A percentile compares a stretch with the other conserved stretches of the same genome.
phyloP scores from a whole-genome alignment of 2,329 filamentous ascomycete species.

The Mariannaea sp. region DNA sequence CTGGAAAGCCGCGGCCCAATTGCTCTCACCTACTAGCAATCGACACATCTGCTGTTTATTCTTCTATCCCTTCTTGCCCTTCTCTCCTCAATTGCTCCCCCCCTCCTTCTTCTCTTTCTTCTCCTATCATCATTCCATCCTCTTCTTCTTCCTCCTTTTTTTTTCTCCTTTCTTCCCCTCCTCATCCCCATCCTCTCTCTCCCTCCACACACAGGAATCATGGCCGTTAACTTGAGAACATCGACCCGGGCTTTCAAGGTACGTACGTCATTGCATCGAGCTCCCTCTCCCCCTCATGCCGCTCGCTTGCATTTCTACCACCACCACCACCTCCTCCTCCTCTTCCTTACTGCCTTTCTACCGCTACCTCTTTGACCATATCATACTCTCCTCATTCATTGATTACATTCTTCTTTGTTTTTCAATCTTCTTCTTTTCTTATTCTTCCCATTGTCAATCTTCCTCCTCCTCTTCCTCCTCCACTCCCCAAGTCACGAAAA shows the following conservation, averaged over 20 bases:
- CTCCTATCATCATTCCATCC: neutral
- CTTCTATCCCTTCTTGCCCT: constrained; percentile 7
- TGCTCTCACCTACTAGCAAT: constrained; percentile 3
- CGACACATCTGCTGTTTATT: constrained; percentile 11
- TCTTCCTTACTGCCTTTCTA: too few relatives aligned
- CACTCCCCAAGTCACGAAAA: too few relatives aligned
- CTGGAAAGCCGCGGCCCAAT: constrained; percentile 33
- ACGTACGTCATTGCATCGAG: constrained; percentile 50
- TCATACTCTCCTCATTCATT: too few relatives aligned
- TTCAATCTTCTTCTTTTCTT: too few relatives aligned
- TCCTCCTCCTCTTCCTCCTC: neutral
- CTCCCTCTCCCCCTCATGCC: neutral
- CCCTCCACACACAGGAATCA: constrained; percentile 47
- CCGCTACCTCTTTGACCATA: too few relatives aligned
- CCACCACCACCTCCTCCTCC: too few relatives aligned
- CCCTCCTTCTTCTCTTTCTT: neutral
- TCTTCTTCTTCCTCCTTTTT: constrained; percentile 6
- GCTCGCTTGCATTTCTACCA: constrained; percentile 9
- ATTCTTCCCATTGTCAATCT: too few relatives aligned
- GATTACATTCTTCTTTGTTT: too few relatives aligned
- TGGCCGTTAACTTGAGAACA: constrained; percentile 68
- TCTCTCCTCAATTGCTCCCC: too few relatives aligned
- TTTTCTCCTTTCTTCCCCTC: constrained; percentile 3
- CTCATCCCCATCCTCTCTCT: neutral
- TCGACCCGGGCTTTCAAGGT: constrained; percentile 69